Evolutionary conservation across 176 grass and related monocot species (phyloP).

Genomic region (Urochloa ruziziensis): DNA sequence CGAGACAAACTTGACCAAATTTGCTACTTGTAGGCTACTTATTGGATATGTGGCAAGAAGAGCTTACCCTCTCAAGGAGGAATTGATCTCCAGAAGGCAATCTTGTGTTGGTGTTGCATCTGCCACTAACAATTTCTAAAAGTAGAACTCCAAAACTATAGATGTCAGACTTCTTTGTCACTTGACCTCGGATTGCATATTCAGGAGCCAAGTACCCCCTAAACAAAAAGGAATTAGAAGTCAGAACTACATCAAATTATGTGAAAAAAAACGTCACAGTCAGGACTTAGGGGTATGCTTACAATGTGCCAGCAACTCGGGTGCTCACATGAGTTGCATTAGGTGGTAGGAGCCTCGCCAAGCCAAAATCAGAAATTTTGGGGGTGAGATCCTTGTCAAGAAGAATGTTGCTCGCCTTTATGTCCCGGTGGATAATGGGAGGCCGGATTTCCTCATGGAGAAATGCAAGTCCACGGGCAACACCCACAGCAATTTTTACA

Average conservation of each 20-base stretch:
- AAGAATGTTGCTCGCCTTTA: constrained; percentile 98
- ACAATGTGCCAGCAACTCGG: constrained; percentile 91
- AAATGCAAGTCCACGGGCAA: constrained; percentile 80
- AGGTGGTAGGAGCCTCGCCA: constrained; percentile 71
- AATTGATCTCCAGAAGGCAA: constrained; percentile 59
- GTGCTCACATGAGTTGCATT: constrained; percentile 91
- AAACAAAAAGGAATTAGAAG: constrained; percentile 1
- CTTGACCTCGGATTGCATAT: constrained; percentile 89
- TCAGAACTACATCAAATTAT: constrained; percentile 1
- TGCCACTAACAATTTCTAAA: constrained; percentile 77
- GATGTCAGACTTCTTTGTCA: constrained; percentile 82
- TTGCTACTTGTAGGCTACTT: neutral
- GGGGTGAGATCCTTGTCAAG: constrained; percentile 73
- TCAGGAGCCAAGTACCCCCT: constrained; percentile 92
- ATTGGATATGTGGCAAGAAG: neutral
- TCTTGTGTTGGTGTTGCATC: constrained; percentile 72
- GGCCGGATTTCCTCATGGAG: constrained; percentile 77
- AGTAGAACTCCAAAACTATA: constrained; percentile 86
- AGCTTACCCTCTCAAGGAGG: constrained; percentile 79
- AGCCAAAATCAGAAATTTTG: constrained; percentile 87
- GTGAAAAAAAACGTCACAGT: neutral
- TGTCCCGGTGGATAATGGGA: constrained; percentile 86
- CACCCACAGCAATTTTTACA: constrained; percentile 70
- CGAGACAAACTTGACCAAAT: neutral
- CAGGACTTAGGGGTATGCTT: constrained; percentile 12